Evolutionary conservation across 1,284 basidiomycete genomes (phyloP).

Genomic region (Puccinia horiana): DNA sequence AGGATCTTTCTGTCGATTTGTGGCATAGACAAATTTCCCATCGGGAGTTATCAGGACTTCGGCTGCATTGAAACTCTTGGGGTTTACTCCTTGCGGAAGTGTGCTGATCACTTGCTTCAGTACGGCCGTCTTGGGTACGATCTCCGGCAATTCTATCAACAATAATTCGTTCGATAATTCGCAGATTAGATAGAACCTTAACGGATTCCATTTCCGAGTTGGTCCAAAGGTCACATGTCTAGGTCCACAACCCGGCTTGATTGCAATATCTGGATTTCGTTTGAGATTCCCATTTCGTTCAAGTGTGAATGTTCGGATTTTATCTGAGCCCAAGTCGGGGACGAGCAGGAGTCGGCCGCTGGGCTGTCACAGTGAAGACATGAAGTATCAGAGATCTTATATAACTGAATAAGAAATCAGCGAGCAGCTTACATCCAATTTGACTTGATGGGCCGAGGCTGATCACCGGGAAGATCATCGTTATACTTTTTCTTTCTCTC

Average conservation of each 20-base stretch:
- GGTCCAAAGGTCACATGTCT: constrained; percentile 30
- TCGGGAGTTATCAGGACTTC: constrained; percentile 37
- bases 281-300: neutral
- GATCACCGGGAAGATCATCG: neutral
- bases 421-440: constrained; percentile 39
- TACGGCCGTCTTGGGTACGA: neutral
- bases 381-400: neutral
- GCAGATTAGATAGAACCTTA: constrained; percentile 34
- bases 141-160: constrained; percentile 10
- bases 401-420: no score
- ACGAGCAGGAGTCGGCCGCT: constrained; percentile 15
- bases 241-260: constrained; percentile 37
- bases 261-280: neutral
- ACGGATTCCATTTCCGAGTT: neutral
- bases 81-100: constrained; percentile 14
- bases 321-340: constrained; percentile 40
- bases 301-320: constrained; percentile 3
- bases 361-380: constrained; percentile 1
- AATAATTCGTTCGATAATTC: constrained; percentile 28
- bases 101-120: neutral
- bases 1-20: constrained; percentile 20
- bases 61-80: constrained; percentile 31
- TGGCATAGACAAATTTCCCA: constrained; percentile 33
- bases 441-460: constrained; percentile 42
- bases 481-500: neutral